Base-by-base conservation (phyloP, 352 stramenopile genomes). In the Pythium phragmitis region DNA sequence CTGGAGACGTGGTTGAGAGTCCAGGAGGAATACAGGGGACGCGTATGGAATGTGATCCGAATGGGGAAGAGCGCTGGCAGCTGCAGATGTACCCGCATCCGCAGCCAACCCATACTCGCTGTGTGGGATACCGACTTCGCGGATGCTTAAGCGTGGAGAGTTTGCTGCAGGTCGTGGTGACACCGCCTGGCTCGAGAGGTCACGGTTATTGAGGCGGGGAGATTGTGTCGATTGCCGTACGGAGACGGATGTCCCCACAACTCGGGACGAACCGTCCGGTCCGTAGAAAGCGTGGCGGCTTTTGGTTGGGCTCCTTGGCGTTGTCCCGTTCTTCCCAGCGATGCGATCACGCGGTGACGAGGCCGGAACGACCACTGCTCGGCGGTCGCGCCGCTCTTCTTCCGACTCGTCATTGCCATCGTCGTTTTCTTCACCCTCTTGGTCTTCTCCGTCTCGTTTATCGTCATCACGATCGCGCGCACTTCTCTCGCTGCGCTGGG, bases 1-100 rank as follows among this genome's bases (percentile, higher is more conserved):
- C 17, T 60, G 43, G 7, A 79, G 56, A 7, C 45, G 57, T 30
- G 60, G 48, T 6, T 64, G 47, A 19, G 36, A 53, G n/a, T 87
- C 68, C 60, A 87, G 58, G 49, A 83, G 19, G 42, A 87, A 88
- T 16, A 88, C 73, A 8, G 79, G 81, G 12, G 79, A 87, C 36
- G 77, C 79, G 57, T 79, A 88, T 14, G 79, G 82, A 19, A 89
- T 84, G 50, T 75, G 65, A 16, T 80, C 65, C 4, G 67, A 48
- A 12, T 70, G 48, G n/a, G 45, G 16, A 55, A 68, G 14, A 42
- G 54, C 28, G 36, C 64, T 2, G 28, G 26, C 34, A 16, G 5
- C 16, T 46, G 7, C 17, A n/a, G 14, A 9, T 46, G 17, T 21
- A 7, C 8, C 39, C 12, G 13, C 14, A 19, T 55, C 48, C 7